Evolutionary conservation across 352 stramenopile genomes (phyloP), one percentile per base, ranked within the genome.

Genomic region (Globisporangium alternatum): DNA sequence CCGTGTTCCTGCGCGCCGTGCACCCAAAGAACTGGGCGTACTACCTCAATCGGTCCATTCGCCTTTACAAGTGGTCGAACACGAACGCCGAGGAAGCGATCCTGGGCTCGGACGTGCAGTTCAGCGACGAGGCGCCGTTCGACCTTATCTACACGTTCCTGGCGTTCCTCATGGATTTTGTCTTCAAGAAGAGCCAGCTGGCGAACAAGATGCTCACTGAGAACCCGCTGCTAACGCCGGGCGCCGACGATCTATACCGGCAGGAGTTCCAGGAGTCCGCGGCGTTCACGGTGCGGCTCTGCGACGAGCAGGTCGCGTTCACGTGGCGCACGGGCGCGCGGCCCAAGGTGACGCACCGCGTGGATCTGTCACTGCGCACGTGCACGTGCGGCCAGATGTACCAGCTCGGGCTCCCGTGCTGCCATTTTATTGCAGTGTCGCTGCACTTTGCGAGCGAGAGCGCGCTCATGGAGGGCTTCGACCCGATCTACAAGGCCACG

Each of bases 81-180:
- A 90, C 84, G 6, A 70, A 74, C 33, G 80, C 72, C 2, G 75
- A 88, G 56, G 76, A 89, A 30, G 84, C 80, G 2, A 72, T 86
- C 15, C 52, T 72, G 5, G 84, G 81, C 28, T 86, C 82, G 17
- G 82, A 89, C 28, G 71, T 89, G 22, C 70, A 87, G 39, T 68
- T 64, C 48, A 87, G 79, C 41, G 84, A 93, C 49, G 84, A 93
- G 47, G 80, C 84, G 30, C 84, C 84, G 54, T 93, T 93, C 43
- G 84, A 93, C 68, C 62, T 93, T 39, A 75, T 93, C 54, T 93
- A 93, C 61, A 81, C 73, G 44, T 90, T 90, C 63, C 60, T 93
- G 51, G 83, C 82, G 5, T 90, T 90, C 62, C 63, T 93, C 51
- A 93, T 93, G 84, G 84, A 93, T 55, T 67, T 60, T 31, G 66